Evolutionary conservation across 2,329 filamentous ascomycete species (phyloP).

Genomic region (Paramyrothecium sp.): DNA sequence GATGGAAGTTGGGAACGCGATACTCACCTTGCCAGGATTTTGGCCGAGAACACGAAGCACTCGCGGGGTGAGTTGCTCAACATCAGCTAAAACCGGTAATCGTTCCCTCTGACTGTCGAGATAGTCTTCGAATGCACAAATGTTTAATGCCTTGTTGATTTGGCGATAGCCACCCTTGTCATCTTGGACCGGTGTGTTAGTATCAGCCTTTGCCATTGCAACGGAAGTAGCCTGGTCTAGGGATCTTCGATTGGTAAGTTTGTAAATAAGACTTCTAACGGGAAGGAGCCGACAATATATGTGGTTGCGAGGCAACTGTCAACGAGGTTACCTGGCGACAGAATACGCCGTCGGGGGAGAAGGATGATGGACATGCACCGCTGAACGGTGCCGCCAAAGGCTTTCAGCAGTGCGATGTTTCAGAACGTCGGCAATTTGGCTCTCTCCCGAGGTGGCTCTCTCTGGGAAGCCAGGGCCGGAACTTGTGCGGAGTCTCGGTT

Average conservation of each 20-base stretch:
- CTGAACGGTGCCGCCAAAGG: background rate
- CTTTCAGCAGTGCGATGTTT: background rate
- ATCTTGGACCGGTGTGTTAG: constrained; percentile 13
- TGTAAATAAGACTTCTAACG: background rate
- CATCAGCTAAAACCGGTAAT: constrained; percentile 34
- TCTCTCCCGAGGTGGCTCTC: background rate
- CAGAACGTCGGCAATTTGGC: background rate
- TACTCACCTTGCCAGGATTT: constrained; percentile 38
- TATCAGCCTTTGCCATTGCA: background rate
- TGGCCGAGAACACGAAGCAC: constrained; percentile 42
- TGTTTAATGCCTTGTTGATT: constrained; percentile 46
- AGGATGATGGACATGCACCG: background rate
- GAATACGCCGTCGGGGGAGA: background rate
- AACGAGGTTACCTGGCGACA: background rate
- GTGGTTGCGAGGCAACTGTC: background rate
- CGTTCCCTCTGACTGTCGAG: constrained; percentile 33
- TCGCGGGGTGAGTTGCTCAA: constrained; percentile 37
- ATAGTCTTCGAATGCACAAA: constrained; percentile 47
- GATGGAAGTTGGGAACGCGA: background rate
- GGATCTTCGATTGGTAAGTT: too few species aligned
- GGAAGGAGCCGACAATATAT: background rate
- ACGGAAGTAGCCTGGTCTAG: background rate
- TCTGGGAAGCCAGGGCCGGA: background rate
- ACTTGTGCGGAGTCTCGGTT: background rate
- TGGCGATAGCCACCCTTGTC: constrained; percentile 37